Evolutionary conservation across 2,329 filamentous ascomycete species (phyloP), one percentile per base, ranked within the genome.

Genomic region (Emergomyces orientalis): DNA sequence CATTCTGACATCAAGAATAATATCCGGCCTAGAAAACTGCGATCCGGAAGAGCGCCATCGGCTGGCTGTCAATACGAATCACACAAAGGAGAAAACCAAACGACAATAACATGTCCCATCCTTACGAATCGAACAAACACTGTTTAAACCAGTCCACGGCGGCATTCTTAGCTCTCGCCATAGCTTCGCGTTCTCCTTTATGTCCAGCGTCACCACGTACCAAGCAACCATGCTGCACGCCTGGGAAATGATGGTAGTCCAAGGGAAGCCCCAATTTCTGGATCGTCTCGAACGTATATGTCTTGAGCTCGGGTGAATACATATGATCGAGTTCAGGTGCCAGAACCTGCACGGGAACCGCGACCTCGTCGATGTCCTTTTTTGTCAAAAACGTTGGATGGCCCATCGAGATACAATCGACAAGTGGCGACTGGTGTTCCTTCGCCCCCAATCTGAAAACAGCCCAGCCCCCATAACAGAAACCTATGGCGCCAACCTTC

Each of bases 391-490:
- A 65, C 0, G 74, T 76, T 11, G 79, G 81, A 67, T 83, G 81
- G 0, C 71, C 81, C 2, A 72, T 71, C 1, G 74, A 72, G 45
- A 82, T 73, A 65, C 73, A 77, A 63, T 83, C 80, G 5, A 83
- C 76, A 1, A 83, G 69, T 1, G 69, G 68, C 1, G 69, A 68
- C 2, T 68, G 65, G n/a, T 73, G 64, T 14, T 70, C 72, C 63
- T 77, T 76, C 1, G 76, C 73, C 0, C 74, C 81, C 0, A 84
- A 75, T 0, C 77, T 76, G 62, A 82, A 78, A 3, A 72, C 73
- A 0, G 78, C 81, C 82, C 81, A 83, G 6, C 79, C 80, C 17
- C 81, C 81, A 61, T 76, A 83, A 71, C 81, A 83, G 66, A 75
- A 83, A 1, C 81, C 81, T 2, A 81, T 70, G 0, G 78, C 80